Conservation (phyloP, 2,329 filamentous ascomycete species). For the Chaetothyriales sp. region DNA sequence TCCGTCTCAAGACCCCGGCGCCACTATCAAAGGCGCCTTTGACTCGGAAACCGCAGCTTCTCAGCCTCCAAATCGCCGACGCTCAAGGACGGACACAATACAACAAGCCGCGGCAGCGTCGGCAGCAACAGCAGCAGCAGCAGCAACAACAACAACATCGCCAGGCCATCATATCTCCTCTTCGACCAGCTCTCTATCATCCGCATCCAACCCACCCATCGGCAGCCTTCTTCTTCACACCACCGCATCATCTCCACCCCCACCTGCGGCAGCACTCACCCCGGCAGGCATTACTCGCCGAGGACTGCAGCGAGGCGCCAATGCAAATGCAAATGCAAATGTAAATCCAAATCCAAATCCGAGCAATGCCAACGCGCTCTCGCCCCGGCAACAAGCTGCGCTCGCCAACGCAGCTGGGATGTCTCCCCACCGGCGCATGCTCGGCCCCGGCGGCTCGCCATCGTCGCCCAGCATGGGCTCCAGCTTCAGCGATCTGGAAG, state of each 20-base stretch:
- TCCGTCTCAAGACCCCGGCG: conserved; percentile 23
- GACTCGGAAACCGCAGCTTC: conserved; percentile 5
- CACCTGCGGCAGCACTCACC: neutral
- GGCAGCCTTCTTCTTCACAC: neutral
- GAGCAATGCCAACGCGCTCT: conserved; percentile 19
- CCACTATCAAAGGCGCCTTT: conserved; percentile 27
- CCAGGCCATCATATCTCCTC: conserved; percentile 8
- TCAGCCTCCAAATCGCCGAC: conserved; percentile 15
- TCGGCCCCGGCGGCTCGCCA: conserved; percentile 31
- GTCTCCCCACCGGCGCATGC: conserved; percentile 20
- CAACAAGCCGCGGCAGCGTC: conserved; percentile 11
- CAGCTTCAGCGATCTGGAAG: conserved; percentile 51
- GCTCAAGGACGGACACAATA: conserved; percentile 18
- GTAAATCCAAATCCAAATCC: too few relatives aligned
- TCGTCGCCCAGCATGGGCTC: conserved; percentile 49
- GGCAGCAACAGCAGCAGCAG: conserved; percentile 15
- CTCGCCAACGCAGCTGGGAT: conserved; percentile 21
- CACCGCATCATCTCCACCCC: neutral
- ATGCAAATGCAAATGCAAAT: neutral
- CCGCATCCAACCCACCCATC: conserved; percentile 2
- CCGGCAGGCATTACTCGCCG: neutral
- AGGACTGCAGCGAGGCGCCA: neutral
- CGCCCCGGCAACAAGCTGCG: conserved; percentile 35
- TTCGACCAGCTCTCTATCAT: conserved; percentile 10
- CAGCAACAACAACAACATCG: conserved; percentile 21